Percentiles rank a stretch among this genome's conserved stretches.
phyloP scores from a whole-genome alignment of 2,329 filamentous ascomycete species.

The Rugonectria rugulosa region DNA sequence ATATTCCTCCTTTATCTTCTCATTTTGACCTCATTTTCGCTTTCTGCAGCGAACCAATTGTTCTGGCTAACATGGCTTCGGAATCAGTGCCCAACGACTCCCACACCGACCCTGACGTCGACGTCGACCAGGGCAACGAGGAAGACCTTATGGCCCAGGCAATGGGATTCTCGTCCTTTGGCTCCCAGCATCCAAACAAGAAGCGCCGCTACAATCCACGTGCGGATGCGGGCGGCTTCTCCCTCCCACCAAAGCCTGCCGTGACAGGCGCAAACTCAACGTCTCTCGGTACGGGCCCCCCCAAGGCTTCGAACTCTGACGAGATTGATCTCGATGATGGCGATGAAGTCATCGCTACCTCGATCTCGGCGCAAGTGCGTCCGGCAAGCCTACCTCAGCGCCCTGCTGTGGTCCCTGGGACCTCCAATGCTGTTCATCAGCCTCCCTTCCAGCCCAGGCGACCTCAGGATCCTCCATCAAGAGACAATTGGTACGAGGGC shows the following conservation, averaged over 20 bases:
- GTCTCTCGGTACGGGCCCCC: conserved; percentile 39
- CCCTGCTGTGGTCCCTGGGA: conserved; percentile 31
- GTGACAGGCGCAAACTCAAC: conserved; percentile 47
- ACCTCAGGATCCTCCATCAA: conserved; percentile 21
- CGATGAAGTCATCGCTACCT: conserved; percentile 24
- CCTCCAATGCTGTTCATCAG: conserved; percentile 13
- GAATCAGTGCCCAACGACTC: conserved; percentile 1
- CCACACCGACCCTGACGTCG: conserved; percentile 21
- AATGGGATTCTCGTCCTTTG: conserved; percentile 80
- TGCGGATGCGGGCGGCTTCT: conserved; percentile 52
- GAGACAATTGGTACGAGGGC: conserved; percentile 64
- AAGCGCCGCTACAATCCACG: conserved; percentile 72
- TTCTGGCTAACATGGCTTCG: conserved; percentile 13
- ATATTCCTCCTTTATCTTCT: neutral
- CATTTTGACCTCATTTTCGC: neutral
- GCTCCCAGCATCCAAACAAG: conserved; percentile 63
- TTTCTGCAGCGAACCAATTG: neutral
- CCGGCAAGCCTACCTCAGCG: conserved; percentile 44
- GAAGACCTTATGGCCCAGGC: conserved; percentile 67
- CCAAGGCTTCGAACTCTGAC: conserved; percentile 46
- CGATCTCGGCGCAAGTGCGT: conserved; percentile 40
- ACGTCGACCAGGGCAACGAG: conserved; percentile 34
- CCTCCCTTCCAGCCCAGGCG: conserved; percentile 10
- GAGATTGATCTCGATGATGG: conserved; percentile 57
- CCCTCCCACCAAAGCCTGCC: conserved; percentile 38